A percentile compares a stretch with the other conserved stretches of the same genome.
Conservation (phyloP, 176 grass and related monocot species). For the Melocanna baccifera region DNA sequence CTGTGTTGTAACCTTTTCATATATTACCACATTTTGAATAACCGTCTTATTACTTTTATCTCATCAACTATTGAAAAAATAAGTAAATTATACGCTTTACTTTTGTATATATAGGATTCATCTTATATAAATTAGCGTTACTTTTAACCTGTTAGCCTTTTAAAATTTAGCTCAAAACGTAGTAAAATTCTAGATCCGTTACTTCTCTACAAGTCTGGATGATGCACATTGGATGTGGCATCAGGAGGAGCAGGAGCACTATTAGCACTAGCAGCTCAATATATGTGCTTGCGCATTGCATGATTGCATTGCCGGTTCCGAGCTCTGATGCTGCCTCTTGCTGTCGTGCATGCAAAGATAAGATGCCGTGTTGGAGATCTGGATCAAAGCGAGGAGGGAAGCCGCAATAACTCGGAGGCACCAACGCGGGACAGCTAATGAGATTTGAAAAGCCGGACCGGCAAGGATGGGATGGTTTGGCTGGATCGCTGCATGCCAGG, state of each 20-base stretch:
- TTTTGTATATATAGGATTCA: too few species aligned
- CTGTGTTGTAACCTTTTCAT: too few species aligned
- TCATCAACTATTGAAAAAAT: too few species aligned
- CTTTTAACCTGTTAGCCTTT: too few species aligned
- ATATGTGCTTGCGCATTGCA: background rate
- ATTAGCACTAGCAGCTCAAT: background rate
- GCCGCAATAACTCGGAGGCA: conserved; percentile 36
- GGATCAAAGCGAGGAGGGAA: background rate
- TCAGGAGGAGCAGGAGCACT: background rate
- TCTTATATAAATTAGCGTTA: too few species aligned
- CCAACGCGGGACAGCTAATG: conserved; percentile 29
- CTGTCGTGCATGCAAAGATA: background rate
- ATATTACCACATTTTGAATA: too few species aligned
- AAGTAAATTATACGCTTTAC: too few species aligned
- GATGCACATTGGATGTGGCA: background rate
- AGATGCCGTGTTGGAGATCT: conserved; percentile 37
- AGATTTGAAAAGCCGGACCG: background rate
- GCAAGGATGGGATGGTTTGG: conserved; percentile 43
- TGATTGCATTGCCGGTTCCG: background rate
- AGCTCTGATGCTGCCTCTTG: background rate
- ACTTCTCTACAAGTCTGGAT: background rate
- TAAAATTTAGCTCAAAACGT: too few species aligned
- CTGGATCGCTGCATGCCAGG: background rate
- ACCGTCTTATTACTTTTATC: too few species aligned
- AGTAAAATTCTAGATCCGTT: too few species aligned